Percentiles rank a stretch among this genome's conserved stretches.
These are phyloP conservation scores for Aspergillus novoparasiticus DNA, from an alignment of 2,329 filamentous ascomycete species.

Conservation along the genomic window DNA sequence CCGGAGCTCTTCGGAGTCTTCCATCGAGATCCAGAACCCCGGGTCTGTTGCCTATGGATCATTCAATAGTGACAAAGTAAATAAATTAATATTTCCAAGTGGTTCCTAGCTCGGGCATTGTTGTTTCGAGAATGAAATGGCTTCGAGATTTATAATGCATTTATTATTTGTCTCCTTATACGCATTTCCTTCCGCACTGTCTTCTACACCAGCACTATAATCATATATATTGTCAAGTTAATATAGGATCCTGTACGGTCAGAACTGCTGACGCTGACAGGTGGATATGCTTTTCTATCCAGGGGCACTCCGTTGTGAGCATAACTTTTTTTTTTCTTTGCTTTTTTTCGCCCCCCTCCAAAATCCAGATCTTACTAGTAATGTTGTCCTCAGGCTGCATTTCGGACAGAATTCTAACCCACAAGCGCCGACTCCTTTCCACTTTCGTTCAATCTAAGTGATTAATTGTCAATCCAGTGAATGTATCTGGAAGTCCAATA, in stretches of 20 bases:
- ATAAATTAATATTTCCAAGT: neutral
- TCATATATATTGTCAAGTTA: neutral
- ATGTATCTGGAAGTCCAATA: neutral
- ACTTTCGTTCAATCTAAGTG: neutral
- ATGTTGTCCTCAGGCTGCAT: neutral
- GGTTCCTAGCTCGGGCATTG: neutral
- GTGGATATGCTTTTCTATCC: neutral
- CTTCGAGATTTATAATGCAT: neutral
- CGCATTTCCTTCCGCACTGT: neutral
- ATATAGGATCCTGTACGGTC: neutral
- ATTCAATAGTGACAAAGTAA: neutral
- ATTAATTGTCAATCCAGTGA: neutral
- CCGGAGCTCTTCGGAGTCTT: constrained; percentile 3
- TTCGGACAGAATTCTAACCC: neutral
- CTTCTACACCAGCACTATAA: neutral
- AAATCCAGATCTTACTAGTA: neutral
- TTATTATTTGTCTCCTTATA: neutral
- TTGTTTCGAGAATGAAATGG: neutral
- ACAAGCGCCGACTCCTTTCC: neutral
- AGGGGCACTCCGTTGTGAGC: neutral
- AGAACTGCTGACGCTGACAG: neutral
- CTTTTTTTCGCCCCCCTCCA: neutral
- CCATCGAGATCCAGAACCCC: constrained; percentile 2
- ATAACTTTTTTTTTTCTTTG: neutral
- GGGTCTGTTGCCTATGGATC: constrained; percentile 1